Base-by-base conservation (phyloP, 2,329 filamentous ascomycete genomes). In the Aspergillus tanneri region DNA sequence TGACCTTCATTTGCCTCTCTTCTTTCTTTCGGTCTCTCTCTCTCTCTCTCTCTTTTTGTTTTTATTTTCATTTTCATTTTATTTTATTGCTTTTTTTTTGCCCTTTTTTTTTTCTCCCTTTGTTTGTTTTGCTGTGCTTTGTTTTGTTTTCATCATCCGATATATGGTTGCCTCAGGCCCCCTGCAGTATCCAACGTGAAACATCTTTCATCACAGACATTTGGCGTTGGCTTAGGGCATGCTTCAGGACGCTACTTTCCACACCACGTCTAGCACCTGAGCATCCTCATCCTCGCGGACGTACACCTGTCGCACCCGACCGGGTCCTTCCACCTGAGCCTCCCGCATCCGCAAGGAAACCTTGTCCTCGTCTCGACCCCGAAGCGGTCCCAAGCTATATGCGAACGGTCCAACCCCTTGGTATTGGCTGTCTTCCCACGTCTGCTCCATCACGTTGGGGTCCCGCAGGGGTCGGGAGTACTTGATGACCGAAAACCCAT, bases 401-500 rank as follows among this genome's bases (percentile, higher is more conserved):
- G 80, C 72, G 56, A 75, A 83, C 7, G 69, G 67, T 44, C 71
- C 66, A 11, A 64, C 62, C 24, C 63, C 9, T 74, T 74, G 12
- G 64, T 64, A 16, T 73, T 75, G 16, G 63, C 72, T 65, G 21
- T 74, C 69, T 2, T 67, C 64, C 76, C 78, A 84, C 0, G 81
- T 84, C 41, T 72, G 72, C 62, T 84, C 81, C 66, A 70, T 69
- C 34, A 56, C 58, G 54, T 77, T 72, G 37, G 72, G 71, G 24
- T 71, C 64, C 11, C 78, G 60, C 73, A 2, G 77, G 47, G 3
- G 60, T 56, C 5, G 70, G 65, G 5, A 76, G 30, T 83, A 83
- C 38, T 71, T 66, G 22, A 75, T 72, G 39, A 84, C 73, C 19
- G 79, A 83, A 57, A 77, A 84, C 0, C 82, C 82, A 59, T 84